Base-by-base conservation (phyloP, 805 yeast genomes). In the Phaffomyces thermotolerans region DNA sequence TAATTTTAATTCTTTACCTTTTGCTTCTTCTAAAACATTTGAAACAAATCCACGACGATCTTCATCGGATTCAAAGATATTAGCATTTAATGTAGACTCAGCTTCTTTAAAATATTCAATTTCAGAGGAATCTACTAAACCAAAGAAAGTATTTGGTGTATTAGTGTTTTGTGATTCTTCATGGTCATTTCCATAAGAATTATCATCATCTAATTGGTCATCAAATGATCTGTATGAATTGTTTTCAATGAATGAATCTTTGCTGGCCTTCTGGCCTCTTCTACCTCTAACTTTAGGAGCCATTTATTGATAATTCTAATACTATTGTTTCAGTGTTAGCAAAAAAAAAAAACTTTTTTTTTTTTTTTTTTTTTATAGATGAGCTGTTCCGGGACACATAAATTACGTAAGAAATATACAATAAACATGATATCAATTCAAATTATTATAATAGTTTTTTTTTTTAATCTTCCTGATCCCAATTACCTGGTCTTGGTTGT, bases 21-120 rank as follows among this genome's bases (percentile, higher is more conserved):
- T 71, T 20, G 89, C 76, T 66, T 93, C 99, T 51, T 83, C 91
- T 52, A 90, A 72, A 2, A 91, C 85, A 53, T 93, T 81, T 3
- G 73, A 63, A 27, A 87, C 79, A 56, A 91, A 89, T 2, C 83
- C 81, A 8, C 61, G 63, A 52, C 81, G 75, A 50, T 90, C 97
- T 43, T 86, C 95, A 4, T 75, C 71, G 15, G 71, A 65, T 17
- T 76, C 85, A 57, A 91, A 87, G 0, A 93, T 83, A 63, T 89
- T 79, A 34, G 88, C 74, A 37, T 89, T 81, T 36, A 91, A 68
- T 0, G 93, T 84, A 4, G 89, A 76, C 63, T 91, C 98, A 0
- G 97, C 95, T 56, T 83, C 88, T 56, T 87, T 88, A 71, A 91
- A 93, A 63, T 93, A 91, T 49, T 89, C 96, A 35, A 87, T 65